Conservation (phyloP, 805 yeast genomes). For the Wilhelminamyces savonicus region DNA sequence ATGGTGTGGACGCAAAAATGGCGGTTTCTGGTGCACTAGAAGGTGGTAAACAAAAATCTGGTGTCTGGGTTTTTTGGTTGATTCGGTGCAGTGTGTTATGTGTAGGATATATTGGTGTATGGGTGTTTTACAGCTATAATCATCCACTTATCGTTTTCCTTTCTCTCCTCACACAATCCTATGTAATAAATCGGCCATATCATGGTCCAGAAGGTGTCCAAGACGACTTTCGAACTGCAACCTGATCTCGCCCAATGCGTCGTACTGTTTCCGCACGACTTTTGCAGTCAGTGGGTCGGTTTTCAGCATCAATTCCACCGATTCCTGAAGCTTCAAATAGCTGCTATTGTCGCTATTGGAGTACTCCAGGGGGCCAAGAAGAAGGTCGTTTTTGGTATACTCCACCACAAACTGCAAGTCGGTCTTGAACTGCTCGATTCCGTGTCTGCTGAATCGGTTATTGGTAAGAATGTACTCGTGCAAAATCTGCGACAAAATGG, state of each 20-base stretch:
- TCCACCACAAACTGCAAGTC: constrained; percentile 21
- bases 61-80: too few species aligned
- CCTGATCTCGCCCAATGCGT: constrained; percentile 11
- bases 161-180: too few species aligned
- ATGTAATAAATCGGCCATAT: constrained; percentile 11
- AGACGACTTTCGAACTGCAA: constrained; percentile 12
- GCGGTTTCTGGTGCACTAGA: too few species aligned
- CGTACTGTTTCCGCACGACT: constrained; percentile 8
- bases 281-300: constrained; percentile 17
- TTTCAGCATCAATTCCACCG: constrained; percentile 21
- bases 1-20: constrained; percentile 4
- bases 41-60: too few species aligned
- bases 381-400: constrained; percentile 12
- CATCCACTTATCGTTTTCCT: too few species aligned
- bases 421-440: constrained; percentile 24
- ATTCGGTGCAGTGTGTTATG: too few species aligned
- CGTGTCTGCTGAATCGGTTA: constrained; percentile 26
- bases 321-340: constrained; percentile 20
- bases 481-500: constrained; percentile 20
- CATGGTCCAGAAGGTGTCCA: constrained; percentile 12
- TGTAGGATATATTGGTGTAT: too few species aligned
- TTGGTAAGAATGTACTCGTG: constrained; percentile 35
- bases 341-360: constrained; percentile 17
- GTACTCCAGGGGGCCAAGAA: constrained; percentile 8
- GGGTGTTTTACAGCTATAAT: too few species aligned